phyloP scores from a whole-genome alignment of 805 yeast genomes.

The Metschnikowia anglica region DNA sequence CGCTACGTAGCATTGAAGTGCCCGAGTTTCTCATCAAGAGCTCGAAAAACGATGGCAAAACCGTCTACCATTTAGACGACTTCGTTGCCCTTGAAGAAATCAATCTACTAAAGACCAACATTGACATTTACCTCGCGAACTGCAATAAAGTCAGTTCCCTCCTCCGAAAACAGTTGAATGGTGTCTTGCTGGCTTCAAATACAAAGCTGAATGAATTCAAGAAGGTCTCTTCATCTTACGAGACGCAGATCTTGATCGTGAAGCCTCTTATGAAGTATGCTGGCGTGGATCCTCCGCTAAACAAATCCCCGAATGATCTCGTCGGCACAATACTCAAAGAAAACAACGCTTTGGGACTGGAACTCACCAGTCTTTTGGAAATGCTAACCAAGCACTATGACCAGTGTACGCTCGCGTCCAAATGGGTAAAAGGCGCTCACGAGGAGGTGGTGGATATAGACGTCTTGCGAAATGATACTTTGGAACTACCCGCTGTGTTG shows the following conservation, averaged over 20 bases:
- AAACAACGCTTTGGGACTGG: constrained; percentile 56
- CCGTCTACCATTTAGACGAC: constrained; percentile 25
- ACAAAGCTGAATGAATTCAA: constrained; percentile 17
- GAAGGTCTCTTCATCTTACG: constrained; percentile 17
- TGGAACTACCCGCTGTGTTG: constrained; percentile 58
- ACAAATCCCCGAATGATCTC: constrained; percentile 6
- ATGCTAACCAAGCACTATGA: constrained; percentile 82
- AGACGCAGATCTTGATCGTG: constrained; percentile 14
- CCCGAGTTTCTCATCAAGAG: constrained; percentile 25
- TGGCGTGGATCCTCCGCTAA: not conserved
- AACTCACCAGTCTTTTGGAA: constrained; percentile 65
- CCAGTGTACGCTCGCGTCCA: constrained; percentile 56
- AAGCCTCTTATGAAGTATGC: constrained; percentile 7
- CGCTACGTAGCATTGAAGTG: constrained; percentile 28
- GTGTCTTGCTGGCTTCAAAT: constrained; percentile 4
- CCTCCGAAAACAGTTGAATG: constrained; percentile 1
- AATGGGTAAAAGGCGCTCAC: constrained; percentile 4
- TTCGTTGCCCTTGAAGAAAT: constrained; percentile 38
- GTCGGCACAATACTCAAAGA: constrained; percentile 25
- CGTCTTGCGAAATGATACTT: constrained; percentile 52
- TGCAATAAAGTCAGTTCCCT: constrained; percentile 8
- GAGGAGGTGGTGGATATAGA: constrained; percentile 31
- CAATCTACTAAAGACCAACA: constrained; percentile 25
- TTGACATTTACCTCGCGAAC: constrained; percentile 29
- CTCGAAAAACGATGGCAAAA: not conserved